Conservation (phyloP, 352 stramenopile genomes). For the Phytophthora hybrid region DNA sequence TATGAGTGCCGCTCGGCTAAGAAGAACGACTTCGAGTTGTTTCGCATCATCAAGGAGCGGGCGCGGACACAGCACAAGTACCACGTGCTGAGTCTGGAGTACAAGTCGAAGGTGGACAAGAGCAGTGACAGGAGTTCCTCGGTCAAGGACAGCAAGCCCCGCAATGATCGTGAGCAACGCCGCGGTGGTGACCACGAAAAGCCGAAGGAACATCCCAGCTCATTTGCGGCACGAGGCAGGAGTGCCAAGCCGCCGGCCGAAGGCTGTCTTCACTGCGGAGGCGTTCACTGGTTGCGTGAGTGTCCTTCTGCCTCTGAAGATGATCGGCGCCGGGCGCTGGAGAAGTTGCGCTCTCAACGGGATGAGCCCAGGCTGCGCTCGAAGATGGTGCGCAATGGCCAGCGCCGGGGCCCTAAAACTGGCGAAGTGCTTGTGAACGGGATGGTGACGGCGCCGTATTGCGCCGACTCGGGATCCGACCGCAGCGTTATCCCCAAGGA, state of each 20-base stretch:
- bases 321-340: background rate
- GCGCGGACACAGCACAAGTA: slow-evolving; percentile 11
- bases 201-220: background rate
- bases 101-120: slow-evolving; percentile 10
- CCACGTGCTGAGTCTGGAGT: slow-evolving; percentile 10
- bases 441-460: background rate
- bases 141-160: background rate
- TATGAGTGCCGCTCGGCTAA: slow-evolving; percentile 1
- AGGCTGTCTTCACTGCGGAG: slow-evolving; percentile 5
- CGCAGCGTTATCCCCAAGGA: slow-evolving; percentile 1
- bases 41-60: slow-evolving; percentile 12
- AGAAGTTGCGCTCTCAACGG: background rate
- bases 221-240: background rate
- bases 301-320: background rate
- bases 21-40: slow-evolving; percentile 13
- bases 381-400: slow-evolving; percentile 2
- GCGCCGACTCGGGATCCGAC: background rate
- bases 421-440: slow-evolving; percentile 9
- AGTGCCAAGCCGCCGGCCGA: too few species aligned
- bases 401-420: background rate
- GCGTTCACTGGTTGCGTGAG: background rate
- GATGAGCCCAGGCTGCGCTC: background rate
- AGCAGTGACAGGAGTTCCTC: background rate
- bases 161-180: slow-evolving; percentile 1
- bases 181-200: background rate